Conservation (phyloP, 495 filamentous ascomycete genomes). For the Annulohypoxylon bovei region DNA sequence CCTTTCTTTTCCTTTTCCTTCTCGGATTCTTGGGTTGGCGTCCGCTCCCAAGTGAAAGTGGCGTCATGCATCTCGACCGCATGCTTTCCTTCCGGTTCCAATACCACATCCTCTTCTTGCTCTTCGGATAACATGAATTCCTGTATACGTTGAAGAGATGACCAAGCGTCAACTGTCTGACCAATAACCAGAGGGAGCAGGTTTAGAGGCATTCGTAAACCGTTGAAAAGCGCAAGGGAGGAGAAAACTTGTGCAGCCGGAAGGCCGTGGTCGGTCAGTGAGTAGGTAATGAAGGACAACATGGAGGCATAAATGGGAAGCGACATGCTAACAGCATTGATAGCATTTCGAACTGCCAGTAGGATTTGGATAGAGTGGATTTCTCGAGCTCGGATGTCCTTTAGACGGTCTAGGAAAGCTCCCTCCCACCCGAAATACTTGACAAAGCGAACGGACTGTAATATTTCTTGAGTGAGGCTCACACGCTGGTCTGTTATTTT, state of each 20-base stretch:
- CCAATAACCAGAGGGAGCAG: constrained; percentile 88
- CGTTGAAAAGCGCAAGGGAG: constrained; percentile 92
- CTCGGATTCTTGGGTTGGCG: constrained; percentile 68
- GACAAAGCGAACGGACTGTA: constrained; percentile 91
- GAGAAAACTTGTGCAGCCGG: constrained; percentile 86
- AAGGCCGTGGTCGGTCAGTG: constrained; percentile 75
- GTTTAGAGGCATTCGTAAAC: constrained; percentile 87
- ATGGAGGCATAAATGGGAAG: constrained; percentile 93
- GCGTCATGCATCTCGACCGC: constrained; percentile 79
- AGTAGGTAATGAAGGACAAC: constrained; percentile 93
- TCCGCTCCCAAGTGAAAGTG: constrained; percentile 93
- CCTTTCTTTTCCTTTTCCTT: constrained; percentile 49
- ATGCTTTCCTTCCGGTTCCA: constrained; percentile 67
- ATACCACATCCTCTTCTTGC: constrained; percentile 74
- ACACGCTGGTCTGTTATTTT: constrained; percentile 92
- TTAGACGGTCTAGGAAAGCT: constrained; percentile 80
- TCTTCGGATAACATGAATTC: constrained; percentile 90
- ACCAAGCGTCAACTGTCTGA: constrained; percentile 87
- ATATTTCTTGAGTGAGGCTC: constrained; percentile 89
- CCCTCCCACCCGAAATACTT: constrained; percentile 97
- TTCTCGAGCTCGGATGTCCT: constrained; percentile 75
- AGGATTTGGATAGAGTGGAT: constrained; percentile 82
- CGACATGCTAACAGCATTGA: constrained; percentile 77
- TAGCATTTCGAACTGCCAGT: constrained; percentile 81
- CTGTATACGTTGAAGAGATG: constrained; percentile 83